Evolutionary conservation across 2,329 filamentous ascomycete genomes (phyloP).

Genomic region (Juglanconis oblonga): DNA sequence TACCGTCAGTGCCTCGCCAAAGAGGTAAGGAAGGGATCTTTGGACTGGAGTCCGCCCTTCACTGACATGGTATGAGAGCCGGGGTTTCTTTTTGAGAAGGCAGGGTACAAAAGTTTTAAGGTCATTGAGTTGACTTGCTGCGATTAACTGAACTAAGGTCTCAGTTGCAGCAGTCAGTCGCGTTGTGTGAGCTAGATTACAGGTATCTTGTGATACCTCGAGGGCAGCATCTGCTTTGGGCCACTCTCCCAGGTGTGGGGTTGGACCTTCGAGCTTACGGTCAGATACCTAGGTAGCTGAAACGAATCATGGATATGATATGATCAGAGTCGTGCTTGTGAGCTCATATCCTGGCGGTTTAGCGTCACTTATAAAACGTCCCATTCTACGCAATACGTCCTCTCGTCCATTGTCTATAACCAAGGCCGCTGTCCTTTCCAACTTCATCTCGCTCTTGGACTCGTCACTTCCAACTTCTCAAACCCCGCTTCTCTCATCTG

Average conservation of each 20-base stretch:
- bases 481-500: too few relatives aligned
- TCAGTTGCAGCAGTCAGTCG: neutral
- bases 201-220: neutral
- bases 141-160: neutral
- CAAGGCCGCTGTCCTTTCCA: too few relatives aligned
- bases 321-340: neutral
- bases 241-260: neutral
- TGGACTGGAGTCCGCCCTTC: neutral
- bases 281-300: neutral
- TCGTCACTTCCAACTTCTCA: too few relatives aligned
- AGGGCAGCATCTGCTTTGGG: neutral
- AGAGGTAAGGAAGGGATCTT: neutral
- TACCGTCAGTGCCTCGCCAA: neutral
- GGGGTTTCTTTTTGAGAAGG: neutral
- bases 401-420: too few relatives aligned
- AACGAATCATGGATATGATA: neutral
- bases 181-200: conserved; percentile 2
- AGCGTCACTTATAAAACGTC: too few relatives aligned
- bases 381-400: too few relatives aligned
- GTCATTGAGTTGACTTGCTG: conserved; percentile 1
- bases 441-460: too few relatives aligned
- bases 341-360: neutral
- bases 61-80: neutral
- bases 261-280: neutral
- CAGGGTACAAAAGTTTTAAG: conserved; percentile 12